Conservation (phyloP, 306 rosid genomes). For the Vigna unguiculata region DNA sequence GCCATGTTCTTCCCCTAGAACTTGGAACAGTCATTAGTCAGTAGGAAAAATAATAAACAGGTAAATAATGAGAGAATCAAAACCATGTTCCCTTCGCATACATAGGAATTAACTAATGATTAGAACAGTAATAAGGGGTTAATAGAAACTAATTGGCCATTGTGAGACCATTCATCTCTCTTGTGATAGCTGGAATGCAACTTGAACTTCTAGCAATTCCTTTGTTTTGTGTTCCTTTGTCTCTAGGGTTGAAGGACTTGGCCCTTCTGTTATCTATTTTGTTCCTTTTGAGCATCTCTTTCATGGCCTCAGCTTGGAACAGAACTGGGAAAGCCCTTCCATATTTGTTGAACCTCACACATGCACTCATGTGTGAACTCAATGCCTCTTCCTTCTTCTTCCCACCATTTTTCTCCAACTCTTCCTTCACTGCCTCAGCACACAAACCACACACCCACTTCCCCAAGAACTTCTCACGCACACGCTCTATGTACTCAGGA, state of each 20-base stretch:
- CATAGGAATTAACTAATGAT: background rate
- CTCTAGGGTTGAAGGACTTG: constrained; percentile 79
- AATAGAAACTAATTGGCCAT: constrained; percentile 39
- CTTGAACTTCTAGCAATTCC: constrained; percentile 87
- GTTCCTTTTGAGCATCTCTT: constrained; percentile 87
- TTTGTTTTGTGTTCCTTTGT: constrained; percentile 53
- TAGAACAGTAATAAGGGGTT: background rate
- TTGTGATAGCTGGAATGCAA: constrained; percentile 84
- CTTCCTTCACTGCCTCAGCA: constrained; percentile 92
- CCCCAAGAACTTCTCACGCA: constrained; percentile 69
- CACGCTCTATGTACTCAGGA: constrained; percentile 72
- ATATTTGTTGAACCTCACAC: constrained; percentile 82
- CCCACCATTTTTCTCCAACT: constrained; percentile 79
- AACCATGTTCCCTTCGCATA: constrained; percentile 24
- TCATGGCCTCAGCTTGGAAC: constrained; percentile 93
- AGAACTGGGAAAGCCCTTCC: constrained; percentile 89
- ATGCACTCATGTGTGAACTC: constrained; percentile 76
- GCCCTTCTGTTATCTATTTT: constrained; percentile 72
- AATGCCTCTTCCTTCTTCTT: constrained; percentile 74
- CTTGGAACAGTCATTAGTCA: constrained; percentile 29
- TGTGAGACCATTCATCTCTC: constrained; percentile 61
- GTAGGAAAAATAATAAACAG: background rate
- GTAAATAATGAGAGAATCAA: background rate
- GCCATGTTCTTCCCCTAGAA: constrained; percentile 11
- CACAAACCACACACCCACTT: constrained; percentile 92